These are phyloP conservation scores for Corchorus olitorius DNA, from an alignment of 345 rosid genomes.

Conservation along the genomic window DNA sequence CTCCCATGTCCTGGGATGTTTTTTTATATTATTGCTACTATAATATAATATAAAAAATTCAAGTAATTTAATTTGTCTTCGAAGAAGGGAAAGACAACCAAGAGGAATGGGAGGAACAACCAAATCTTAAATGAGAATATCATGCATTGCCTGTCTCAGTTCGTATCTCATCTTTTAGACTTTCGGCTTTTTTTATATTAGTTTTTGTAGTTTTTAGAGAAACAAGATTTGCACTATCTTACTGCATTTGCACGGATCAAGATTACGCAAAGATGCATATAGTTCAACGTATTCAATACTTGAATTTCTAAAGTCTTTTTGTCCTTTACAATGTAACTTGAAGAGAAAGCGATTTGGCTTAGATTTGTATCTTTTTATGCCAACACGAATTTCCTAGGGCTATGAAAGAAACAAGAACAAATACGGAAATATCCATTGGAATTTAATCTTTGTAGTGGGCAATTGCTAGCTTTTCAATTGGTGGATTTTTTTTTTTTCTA, in stretches of 20 bases:
- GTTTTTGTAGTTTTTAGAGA: neutral
- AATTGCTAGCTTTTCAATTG: no score
- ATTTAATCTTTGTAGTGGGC: no score
- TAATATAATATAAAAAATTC: neutral
- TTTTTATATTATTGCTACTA: neutral
- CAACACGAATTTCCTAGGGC: no score
- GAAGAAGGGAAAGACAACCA: neutral
- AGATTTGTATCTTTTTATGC: slow-evolving; percentile 7
- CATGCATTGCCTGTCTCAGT: neutral
- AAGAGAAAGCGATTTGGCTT: neutral
- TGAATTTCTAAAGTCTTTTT: neutral
- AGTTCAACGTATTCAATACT: no score
- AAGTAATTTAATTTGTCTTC: neutral
- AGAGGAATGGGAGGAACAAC: neutral
- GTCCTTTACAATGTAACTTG: neutral
- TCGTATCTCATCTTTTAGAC: neutral
- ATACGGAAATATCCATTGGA: no score
- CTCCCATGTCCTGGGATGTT: neutral
- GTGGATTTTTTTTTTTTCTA: no score
- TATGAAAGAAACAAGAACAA: no score
- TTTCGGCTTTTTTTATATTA: neutral
- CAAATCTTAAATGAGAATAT: neutral
- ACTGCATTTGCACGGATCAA: neutral
- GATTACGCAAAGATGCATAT: neutral
- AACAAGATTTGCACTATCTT: neutral